A percentile compares a stretch with the other conserved stretches of the same genome.
Conservation (phyloP, 2,329 filamentous ascomycete genomes). For the Paracamarosporium sp. region DNA sequence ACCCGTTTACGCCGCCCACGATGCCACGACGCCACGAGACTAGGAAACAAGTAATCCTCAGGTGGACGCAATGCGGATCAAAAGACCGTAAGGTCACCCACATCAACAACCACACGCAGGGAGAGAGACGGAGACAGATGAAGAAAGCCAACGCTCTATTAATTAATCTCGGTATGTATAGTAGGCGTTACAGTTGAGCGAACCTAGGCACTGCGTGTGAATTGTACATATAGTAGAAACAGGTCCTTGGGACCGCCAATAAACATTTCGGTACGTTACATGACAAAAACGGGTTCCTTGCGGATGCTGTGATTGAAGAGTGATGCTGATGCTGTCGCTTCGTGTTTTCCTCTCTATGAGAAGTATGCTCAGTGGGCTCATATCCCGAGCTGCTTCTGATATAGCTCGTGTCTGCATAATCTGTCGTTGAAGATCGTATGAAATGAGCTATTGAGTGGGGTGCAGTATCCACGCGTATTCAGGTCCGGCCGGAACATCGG, state of each 20-base stretch:
- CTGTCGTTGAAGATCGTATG: too few species aligned
- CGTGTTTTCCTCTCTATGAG: too few species aligned
- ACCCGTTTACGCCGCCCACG: slow-evolving; percentile 3
- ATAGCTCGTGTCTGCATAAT: too few species aligned
- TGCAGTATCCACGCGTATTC: too few species aligned
- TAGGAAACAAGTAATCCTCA: neutral
- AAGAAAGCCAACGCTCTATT: neutral
- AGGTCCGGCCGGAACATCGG: too few species aligned
- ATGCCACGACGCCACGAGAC: neutral
- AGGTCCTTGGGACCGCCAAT: neutral
- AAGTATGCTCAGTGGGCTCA: too few species aligned
- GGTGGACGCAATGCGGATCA: slow-evolving; percentile 1
- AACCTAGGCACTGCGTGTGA: neutral
- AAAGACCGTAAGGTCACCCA: neutral
- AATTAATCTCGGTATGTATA: slow-evolving; percentile 1
- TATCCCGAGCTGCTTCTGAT: too few species aligned
- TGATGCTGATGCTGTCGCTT: neutral
- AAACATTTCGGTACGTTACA: slow-evolving; percentile 8
- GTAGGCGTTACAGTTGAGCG: neutral
- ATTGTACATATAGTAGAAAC: neutral
- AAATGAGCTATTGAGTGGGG: too few species aligned
- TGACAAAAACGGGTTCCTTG: neutral
- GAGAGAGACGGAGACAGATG: neutral
- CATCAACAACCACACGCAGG: neutral
- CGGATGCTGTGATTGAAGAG: too few species aligned